phyloP scores from a whole-genome alignment of 1,284 basidiomycete species.

The Crocinoboletus sp. region DNA sequence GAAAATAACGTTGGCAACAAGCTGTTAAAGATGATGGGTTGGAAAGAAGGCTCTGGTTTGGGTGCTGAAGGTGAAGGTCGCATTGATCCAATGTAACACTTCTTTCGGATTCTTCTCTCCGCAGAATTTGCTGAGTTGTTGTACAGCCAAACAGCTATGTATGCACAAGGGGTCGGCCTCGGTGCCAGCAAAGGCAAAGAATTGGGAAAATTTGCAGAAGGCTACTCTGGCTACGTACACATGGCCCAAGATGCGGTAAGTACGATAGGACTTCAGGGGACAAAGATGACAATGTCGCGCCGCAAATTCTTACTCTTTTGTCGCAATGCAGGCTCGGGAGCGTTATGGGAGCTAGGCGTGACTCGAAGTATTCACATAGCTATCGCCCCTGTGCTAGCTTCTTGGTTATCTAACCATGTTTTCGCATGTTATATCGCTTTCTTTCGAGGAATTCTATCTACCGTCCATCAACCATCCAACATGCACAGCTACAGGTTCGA shows the following conservation, averaged over 20 bases:
- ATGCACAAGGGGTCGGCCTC: slow-evolving; percentile 80
- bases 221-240: slow-evolving; percentile 66
- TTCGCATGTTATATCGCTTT: slow-evolving; percentile 12
- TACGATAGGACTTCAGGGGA: slow-evolving; percentile 22
- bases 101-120: slow-evolving; percentile 1
- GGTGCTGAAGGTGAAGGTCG: slow-evolving; percentile 78
- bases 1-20: slow-evolving; percentile 85
- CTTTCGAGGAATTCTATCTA: slow-evolving; percentile 21
- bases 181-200: slow-evolving; percentile 88
- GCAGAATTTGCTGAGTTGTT: slow-evolving; percentile 9
- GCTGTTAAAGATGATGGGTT: slow-evolving; percentile 93
- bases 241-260: slow-evolving; percentile 67
- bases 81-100: slow-evolving; percentile 71
- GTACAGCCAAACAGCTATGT: slow-evolving; percentile 72
- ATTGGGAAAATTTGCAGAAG: slow-evolving; percentile 68
- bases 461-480: slow-evolving; percentile 5
- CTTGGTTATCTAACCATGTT: slow-evolving; percentile 13
- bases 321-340: slow-evolving; percentile 43
- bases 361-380: slow-evolving; percentile 12
- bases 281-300: slow-evolving; percentile 18
- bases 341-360: slow-evolving; percentile 32
- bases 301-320: slow-evolving; percentile 24
- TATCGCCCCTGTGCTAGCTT: slow-evolving; percentile 3
- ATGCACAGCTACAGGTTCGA: neutral
- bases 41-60: slow-evolving; percentile 86